Conservation (phyloP, 2,329 filamentous ascomycete genomes). For the Phyllosticta citrichinensis region DNA sequence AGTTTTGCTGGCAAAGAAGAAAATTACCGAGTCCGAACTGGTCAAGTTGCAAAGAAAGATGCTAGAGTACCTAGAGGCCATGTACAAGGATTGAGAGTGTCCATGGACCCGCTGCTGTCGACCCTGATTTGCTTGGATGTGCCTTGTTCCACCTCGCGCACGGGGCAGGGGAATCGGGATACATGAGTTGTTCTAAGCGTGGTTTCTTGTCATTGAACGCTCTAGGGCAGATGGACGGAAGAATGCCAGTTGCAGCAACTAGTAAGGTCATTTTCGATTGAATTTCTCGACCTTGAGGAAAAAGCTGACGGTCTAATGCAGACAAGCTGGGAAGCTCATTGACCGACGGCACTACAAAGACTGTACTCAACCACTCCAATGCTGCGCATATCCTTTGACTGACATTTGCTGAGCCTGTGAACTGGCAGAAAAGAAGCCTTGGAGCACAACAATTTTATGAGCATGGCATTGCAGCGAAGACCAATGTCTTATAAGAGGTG, state of each 20-base stretch:
- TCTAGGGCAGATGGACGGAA: neutral
- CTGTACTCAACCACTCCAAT: neutral
- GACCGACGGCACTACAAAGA: neutral
- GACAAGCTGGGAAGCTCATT: neutral
- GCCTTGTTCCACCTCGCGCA: neutral
- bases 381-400: neutral
- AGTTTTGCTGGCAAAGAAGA: slow-evolving; percentile 4
- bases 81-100: slow-evolving; percentile 26
- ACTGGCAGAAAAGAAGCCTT: no score
- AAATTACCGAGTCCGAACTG: slow-evolving; percentile 23
- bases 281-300: neutral
- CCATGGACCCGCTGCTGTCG: neutral
- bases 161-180: neutral
- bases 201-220: neutral
- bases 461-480: neutral
- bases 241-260: neutral
- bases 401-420: no score
- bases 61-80: slow-evolving; percentile 28
- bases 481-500: neutral
- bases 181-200: neutral
- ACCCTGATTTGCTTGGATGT: neutral
- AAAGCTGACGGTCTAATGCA: neutral
- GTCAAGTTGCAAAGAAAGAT: slow-evolving; percentile 24
- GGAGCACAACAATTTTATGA: neutral
- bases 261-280: neutral